Conservation (phyloP, 352 stramenopile species). For the Saprolegnia diclina region DNA sequence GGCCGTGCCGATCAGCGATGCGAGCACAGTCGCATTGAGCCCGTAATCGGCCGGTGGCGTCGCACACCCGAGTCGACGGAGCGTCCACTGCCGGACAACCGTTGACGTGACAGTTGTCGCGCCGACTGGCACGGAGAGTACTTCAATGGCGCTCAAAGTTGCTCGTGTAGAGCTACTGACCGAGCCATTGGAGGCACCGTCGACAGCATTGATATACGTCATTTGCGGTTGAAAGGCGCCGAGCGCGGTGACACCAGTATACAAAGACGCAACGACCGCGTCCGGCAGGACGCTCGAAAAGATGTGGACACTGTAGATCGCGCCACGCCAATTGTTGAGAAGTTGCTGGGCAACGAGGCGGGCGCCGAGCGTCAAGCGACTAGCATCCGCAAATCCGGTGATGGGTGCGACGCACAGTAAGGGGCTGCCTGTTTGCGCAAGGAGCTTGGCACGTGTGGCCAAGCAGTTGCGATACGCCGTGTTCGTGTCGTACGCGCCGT, state of each 20-base stretch:
- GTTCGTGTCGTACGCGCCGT: constrained; percentile 9
- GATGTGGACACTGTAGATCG: not conserved
- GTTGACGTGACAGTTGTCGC: not conserved
- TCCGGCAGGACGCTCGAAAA: not conserved
- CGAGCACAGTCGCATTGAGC: not conserved
- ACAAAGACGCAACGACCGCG: constrained; percentile 12
- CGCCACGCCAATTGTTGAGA: not conserved
- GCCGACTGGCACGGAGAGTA: not conserved
- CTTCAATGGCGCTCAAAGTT: constrained; percentile 19
- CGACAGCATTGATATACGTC: constrained; percentile 10
- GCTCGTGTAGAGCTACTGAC: not conserved
- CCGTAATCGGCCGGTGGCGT: not conserved
- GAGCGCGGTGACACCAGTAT: not conserved
- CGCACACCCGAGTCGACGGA: constrained; percentile 2
- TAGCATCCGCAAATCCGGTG: not conserved
- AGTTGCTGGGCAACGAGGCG: not conserved
- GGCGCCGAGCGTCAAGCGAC: not conserved
- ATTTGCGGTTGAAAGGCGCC: not conserved
- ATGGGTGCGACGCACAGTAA: not conserved
- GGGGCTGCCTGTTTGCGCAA: not conserved
- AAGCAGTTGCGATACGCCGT: not conserved
- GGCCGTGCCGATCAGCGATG: not conserved
- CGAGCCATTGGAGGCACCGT: too few relatives aligned
- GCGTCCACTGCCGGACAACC: not conserved
- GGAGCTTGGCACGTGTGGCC: not conserved